Conservation (phyloP, 2,329 filamentous ascomycete genomes). For the Niveomyces coronatus region DNA sequence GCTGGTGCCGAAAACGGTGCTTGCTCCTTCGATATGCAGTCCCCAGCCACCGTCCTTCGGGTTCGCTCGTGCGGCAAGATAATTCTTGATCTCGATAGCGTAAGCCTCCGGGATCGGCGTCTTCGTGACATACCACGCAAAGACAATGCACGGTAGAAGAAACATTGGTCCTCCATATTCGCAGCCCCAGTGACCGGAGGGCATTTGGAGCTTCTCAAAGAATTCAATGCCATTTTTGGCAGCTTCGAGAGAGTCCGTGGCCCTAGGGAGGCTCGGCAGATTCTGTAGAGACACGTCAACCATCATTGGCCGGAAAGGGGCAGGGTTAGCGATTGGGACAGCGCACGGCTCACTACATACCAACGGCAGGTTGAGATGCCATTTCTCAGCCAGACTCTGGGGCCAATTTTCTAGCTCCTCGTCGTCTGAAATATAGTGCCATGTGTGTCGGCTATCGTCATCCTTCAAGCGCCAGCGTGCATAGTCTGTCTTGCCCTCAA, state of each 20-base stretch:
- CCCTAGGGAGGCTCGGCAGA: slow-evolving; percentile 58
- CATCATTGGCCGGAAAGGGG: no score
- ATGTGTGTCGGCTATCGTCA: slow-evolving; percentile 78
- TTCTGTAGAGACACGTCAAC: slow-evolving; percentile 39
- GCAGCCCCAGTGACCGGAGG: slow-evolving; percentile 88
- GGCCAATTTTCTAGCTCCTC: slow-evolving; percentile 68
- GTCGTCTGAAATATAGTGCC: slow-evolving; percentile 78
- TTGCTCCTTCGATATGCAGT: slow-evolving; percentile 87
- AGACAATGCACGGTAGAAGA: slow-evolving; percentile 72
- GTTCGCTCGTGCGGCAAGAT: slow-evolving; percentile 76
- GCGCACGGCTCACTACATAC: no score
- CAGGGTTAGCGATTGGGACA: no score
- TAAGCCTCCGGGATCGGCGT: slow-evolving; percentile 74
- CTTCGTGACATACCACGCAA: slow-evolving; percentile 81
- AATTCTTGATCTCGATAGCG: slow-evolving; percentile 83
- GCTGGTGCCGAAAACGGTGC: slow-evolving; percentile 78
- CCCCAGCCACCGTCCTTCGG: slow-evolving; percentile 94
- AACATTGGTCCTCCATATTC: slow-evolving; percentile 99
- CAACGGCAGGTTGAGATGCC: slow-evolving; percentile 67
- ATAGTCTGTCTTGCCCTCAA: slow-evolving; percentile 60
- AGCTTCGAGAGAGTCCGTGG: slow-evolving; percentile 64
- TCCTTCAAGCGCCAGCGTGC: slow-evolving; percentile 76
- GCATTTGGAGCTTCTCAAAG: slow-evolving; percentile 81
- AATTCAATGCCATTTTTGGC: slow-evolving; percentile 78
- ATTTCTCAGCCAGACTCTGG: slow-evolving; percentile 81